These are phyloP conservation scores for Termitomyces sp. DNA, from an alignment of 768 basidiomycete genomes.

Conservation along the genomic window DNA sequence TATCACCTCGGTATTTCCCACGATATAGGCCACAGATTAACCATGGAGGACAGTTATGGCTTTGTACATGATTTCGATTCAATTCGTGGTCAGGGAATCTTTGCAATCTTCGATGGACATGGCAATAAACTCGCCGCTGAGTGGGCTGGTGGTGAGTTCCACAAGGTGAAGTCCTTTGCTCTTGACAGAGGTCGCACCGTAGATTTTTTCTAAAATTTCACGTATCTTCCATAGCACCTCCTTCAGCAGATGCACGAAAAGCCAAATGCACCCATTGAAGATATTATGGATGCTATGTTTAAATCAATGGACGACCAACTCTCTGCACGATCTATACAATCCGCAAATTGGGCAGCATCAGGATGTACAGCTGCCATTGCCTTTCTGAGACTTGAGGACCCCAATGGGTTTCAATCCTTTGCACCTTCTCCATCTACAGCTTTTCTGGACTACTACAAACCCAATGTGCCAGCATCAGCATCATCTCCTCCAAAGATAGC, in stretches of 20 bases:
- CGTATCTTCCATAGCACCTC: constrained; percentile 5
- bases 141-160: constrained; percentile 13
- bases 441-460: constrained; percentile 5
- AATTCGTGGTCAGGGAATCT: constrained; percentile 12
- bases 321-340: constrained; percentile 4
- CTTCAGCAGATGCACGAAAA: constrained; percentile 6
- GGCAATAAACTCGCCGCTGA: constrained; percentile 14
- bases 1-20: constrained; percentile 10
- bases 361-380: constrained; percentile 13
- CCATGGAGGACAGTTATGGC: constrained; percentile 15
- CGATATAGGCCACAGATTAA: constrained; percentile 2
- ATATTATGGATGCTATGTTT: constrained; percentile 9
- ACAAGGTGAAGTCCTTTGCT: constrained; percentile 7
- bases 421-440: neutral
- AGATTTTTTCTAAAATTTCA: neutral
- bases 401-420: constrained; percentile 7
- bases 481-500: neutral
- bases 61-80: constrained; percentile 11
- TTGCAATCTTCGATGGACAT: constrained; percentile 13
- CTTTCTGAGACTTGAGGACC: constrained; percentile 12
- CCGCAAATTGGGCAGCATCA: constrained; percentile 13
- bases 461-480: neutral
- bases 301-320: constrained; percentile 10
- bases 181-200: neutral
- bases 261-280: constrained; percentile 8